Evolutionary conservation across 768 basidiomycete genomes (phyloP).

Genomic region (Boletus pseudo-olivaceus): DNA sequence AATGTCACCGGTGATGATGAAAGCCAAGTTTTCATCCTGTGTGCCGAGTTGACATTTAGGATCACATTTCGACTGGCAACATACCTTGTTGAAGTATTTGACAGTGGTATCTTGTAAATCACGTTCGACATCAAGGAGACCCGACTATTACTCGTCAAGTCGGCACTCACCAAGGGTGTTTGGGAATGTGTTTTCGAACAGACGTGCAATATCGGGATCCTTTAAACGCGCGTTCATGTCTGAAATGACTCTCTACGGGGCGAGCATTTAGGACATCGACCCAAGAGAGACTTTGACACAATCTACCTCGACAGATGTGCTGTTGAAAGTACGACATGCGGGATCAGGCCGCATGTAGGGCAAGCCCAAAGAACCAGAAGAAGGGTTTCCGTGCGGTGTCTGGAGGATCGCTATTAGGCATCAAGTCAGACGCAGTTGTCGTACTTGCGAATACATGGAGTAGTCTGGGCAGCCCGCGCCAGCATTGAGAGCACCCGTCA

Average conservation of each 20-base stretch:
- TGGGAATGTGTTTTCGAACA: slow-evolving; percentile 82
- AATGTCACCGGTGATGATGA: slow-evolving; percentile 81
- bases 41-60: slow-evolving; percentile 3
- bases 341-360: slow-evolving; percentile 73
- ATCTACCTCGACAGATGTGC: slow-evolving; percentile 66
- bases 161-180: slow-evolving; percentile 64
- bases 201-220: slow-evolving; percentile 71
- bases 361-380: slow-evolving; percentile 56
- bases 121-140: neutral
- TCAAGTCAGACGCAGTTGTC: neutral
- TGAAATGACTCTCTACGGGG: slow-evolving; percentile 58
- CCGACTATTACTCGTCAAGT: neutral
- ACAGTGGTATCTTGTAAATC: slow-evolving; percentile 65
- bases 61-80: neutral
- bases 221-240: slow-evolving; percentile 71
- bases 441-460: slow-evolving; percentile 55
- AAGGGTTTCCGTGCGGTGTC: slow-evolving; percentile 58
- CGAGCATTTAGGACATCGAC: neutral
- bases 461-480: slow-evolving; percentile 55
- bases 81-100: slow-evolving; percentile 64
- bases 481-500: slow-evolving; percentile 20
- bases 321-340: slow-evolving; percentile 73
- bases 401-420: slow-evolving; percentile 20
- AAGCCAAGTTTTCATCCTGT: slow-evolving; percentile 66
- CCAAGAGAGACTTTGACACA: neutral